Evolutionary conservation across 148 eudicot genomes (phyloP).

Genomic region (Dysphania ambrosioides): DNA sequence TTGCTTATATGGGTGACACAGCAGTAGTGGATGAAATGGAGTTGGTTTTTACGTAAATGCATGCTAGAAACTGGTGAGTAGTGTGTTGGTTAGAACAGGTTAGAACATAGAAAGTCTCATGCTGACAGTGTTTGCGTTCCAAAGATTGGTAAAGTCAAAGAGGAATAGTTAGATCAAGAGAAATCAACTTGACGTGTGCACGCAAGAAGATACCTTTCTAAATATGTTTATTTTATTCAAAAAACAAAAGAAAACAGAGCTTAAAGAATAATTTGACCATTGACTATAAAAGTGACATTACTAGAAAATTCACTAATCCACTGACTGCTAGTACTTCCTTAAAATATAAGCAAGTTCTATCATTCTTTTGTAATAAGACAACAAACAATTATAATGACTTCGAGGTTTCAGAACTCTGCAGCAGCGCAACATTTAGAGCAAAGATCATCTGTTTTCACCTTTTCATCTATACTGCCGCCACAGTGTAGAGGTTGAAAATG

Average conservation of each 20-base stretch:
- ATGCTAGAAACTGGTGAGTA: background rate
- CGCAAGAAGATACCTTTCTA: background rate
- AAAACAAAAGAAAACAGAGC: background rate
- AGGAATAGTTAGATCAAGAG: constrained; percentile 8
- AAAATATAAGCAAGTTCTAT: background rate
- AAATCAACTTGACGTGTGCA: background rate
- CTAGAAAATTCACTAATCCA: background rate
- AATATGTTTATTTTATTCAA: too few relatives aligned
- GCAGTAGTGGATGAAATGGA: background rate
- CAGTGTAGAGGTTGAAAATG: too few relatives aligned
- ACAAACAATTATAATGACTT: too few relatives aligned
- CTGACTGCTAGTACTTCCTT: background rate
- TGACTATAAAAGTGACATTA: background rate
- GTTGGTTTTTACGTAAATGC: constrained; percentile 13
- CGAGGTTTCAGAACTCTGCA: too few relatives aligned
- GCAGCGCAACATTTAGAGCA: too few relatives aligned
- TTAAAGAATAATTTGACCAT: background rate
- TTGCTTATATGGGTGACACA: background rate
- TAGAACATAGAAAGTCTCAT: background rate
- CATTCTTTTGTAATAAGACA: too few relatives aligned
- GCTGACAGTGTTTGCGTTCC: constrained; percentile 1
- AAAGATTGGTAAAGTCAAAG: constrained; percentile 17
- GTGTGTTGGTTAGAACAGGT: constrained; percentile 17
- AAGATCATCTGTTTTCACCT: too few relatives aligned
- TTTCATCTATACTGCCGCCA: too few relatives aligned